phyloP scores from a whole-genome alignment of 116 monocot genomes.

The Thalassia testudinum region DNA sequence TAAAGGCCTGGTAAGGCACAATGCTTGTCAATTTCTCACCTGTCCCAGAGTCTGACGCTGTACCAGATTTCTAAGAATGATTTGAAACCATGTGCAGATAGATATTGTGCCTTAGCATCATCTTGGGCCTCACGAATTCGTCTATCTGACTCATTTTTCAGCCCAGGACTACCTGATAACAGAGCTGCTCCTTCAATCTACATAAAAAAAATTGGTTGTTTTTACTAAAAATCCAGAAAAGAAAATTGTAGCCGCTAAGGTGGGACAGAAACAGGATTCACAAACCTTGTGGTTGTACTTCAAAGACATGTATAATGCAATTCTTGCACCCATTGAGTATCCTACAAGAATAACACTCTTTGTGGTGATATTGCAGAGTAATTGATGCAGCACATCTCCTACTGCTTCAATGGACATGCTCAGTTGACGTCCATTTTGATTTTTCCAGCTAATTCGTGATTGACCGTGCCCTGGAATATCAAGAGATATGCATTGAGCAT shows the following conservation, averaged over 20 bases:
- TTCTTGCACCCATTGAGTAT: constrained; percentile 95
- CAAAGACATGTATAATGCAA: constrained; percentile 75
- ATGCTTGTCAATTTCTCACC: constrained; percentile 22
- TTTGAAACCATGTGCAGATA: constrained; percentile 47
- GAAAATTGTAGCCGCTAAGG: no score
- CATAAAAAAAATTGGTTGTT: neutral
- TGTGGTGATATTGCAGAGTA: constrained; percentile 35
- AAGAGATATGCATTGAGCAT: constrained; percentile 47
- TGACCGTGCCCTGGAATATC: constrained; percentile 92
- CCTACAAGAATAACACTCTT: constrained; percentile 61
- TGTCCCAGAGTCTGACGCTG: constrained; percentile 51
- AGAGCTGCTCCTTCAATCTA: constrained; percentile 72
- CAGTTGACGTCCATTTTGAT: constrained; percentile 3
- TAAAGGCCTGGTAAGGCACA: neutral
- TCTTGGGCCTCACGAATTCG: constrained; percentile 44
- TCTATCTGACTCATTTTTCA: constrained; percentile 42
- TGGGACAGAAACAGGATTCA: neutral
- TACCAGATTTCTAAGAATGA: constrained; percentile 70
- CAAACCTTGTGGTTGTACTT: constrained; percentile 62
- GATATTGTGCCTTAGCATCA: constrained; percentile 47
- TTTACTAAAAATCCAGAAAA: no score
- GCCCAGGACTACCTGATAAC: constrained; percentile 91
- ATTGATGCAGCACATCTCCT: constrained; percentile 40
- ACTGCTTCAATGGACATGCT: constrained; percentile 38
- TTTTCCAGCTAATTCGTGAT: constrained; percentile 23